These are phyloP conservation scores for Ambrosiella xylebori DNA, from an alignment of 2,329 filamentous ascomycete genomes.

Conservation along the genomic window DNA sequence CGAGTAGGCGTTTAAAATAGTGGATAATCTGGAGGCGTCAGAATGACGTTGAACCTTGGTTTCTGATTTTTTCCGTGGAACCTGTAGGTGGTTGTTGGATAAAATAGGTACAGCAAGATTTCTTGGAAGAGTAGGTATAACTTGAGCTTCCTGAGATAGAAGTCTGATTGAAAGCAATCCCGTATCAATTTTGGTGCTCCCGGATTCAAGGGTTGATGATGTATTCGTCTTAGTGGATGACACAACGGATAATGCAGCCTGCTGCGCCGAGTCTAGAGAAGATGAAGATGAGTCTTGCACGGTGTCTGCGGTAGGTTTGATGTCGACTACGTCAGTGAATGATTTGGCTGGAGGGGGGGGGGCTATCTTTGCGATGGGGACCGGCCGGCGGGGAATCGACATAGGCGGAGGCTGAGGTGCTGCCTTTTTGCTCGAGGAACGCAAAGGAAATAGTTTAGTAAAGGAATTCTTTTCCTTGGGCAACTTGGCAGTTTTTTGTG, in stretches of 20 bases:
- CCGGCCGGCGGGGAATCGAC: slow-evolving; percentile 24
- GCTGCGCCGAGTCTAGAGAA: not conserved
- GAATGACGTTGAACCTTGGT: slow-evolving; percentile 19
- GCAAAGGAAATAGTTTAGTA: slow-evolving; percentile 16
- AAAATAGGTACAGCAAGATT: slow-evolving; percentile 14
- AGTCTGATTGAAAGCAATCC: not conserved
- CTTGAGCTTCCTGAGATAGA: not conserved
- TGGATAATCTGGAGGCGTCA: slow-evolving; percentile 26
- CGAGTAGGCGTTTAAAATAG: slow-evolving; percentile 38
- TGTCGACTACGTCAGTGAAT: not conserved
- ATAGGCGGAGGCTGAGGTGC: slow-evolving; percentile 17
- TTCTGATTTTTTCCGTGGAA: slow-evolving; percentile 15
- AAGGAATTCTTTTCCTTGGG: slow-evolving; percentile 13
- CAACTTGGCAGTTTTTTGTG: slow-evolving; percentile 13
- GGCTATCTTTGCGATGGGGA: slow-evolving; percentile 13
- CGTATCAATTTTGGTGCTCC: not conserved
- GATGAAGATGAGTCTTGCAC: not conserved
- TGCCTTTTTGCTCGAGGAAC: slow-evolving; percentile 11
- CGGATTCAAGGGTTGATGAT: not conserved
- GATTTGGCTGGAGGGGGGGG: not conserved
- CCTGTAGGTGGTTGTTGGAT: slow-evolving; percentile 13
- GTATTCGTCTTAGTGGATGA: not conserved
- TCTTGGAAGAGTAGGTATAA: slow-evolving; percentile 14
- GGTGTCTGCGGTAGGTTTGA: not conserved
- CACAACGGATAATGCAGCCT: not conserved